A percentile compares a stretch with the other conserved stretches of the same genome.
Evolutionary conservation across 805 yeast genomes (phyloP).

Genomic region (Saccharomycopsis fermentans): DNA sequence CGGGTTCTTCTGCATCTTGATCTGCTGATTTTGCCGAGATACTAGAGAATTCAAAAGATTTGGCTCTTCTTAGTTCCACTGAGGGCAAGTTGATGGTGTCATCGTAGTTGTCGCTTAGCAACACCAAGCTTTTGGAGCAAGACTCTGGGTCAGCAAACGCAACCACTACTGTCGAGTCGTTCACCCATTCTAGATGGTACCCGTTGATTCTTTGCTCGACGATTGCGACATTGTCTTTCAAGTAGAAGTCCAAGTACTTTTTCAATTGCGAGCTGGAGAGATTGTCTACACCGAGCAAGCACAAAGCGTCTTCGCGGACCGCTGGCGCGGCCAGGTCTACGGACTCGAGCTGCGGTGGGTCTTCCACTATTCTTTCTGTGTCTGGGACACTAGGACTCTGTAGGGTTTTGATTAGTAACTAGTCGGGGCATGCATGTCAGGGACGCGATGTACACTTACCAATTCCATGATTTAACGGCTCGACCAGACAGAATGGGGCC

Average conservation of each 20-base stretch:
- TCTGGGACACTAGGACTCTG: not conserved
- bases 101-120: constrained; percentile 25
- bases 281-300: constrained; percentile 52
- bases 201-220: constrained; percentile 18
- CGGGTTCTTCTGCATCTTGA: constrained; percentile 27
- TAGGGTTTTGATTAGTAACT: not conserved
- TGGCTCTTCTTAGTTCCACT: constrained; percentile 20
- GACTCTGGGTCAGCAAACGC: constrained; percentile 27
- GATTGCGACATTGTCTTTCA: constrained; percentile 25
- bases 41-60: constrained; percentile 19
- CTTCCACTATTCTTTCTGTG: not conserved
- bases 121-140: constrained; percentile 26
- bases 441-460: no score
- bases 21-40: constrained; percentile 17
- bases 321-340: not conserved
- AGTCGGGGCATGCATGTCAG: no score
- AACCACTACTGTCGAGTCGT: constrained; percentile 47
- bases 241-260: constrained; percentile 39
- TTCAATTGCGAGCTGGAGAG: constrained; percentile 52
- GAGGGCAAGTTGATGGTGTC: constrained; percentile 14
- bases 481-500: no score
- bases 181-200: constrained; percentile 49
- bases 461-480: no score
- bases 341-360: not conserved
- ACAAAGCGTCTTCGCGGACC: constrained; percentile 31